Base-by-base conservation (phyloP, 2,329 filamentous ascomycete species). In the Boeremia exigua region DNA sequence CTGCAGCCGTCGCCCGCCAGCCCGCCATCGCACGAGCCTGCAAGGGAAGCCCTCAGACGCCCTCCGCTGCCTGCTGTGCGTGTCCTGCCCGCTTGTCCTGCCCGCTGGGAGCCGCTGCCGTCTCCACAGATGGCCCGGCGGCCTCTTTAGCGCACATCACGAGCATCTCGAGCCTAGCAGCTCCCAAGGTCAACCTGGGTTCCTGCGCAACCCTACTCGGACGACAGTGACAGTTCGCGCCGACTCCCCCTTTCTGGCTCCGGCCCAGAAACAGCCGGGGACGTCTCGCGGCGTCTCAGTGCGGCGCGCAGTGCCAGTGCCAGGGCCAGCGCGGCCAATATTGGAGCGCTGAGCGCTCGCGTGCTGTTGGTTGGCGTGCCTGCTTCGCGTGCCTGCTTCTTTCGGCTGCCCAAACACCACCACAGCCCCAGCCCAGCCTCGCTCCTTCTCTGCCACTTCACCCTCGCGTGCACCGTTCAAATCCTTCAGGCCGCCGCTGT, bases 381-480 rank as follows among this genome's bases (percentile, higher is more conserved):
- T 49, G 45, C 52, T 49, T 8, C 34, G 46, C 52, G 39, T 46
- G 29, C 52, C 46, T 49, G 45, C 52, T 49, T 8, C 34, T 46
- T 49, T 29, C 34, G 34, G 52, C 47, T 25, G 45, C 40, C 52
- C 40, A 50, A 39, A 50, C 36, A 56, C 53, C 46, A 46, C 52
- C 50, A 50, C 36, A 19, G 25, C 30, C 42, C 28, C 43, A 37
- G 19, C 42, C 28, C 43, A 37, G 19, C 34, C 52, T 46, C 47
- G 40, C 50, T 46, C 52, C 7, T 19, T 27, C 38, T 28, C 39
- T 48, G 45, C 51, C 51, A 48, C 45, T 40, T 54, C 51, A 45
- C 39, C 39, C 11, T 33, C 51, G 28, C 39, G 39, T 39, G 34
- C 44, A 33, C 27, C 44, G 45, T 32, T 36, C 45, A 3, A 29